These are phyloP conservation scores for Elsinoe arachidis DNA, from an alignment of 2,329 filamentous ascomycete species.

Conservation along the genomic window DNA sequence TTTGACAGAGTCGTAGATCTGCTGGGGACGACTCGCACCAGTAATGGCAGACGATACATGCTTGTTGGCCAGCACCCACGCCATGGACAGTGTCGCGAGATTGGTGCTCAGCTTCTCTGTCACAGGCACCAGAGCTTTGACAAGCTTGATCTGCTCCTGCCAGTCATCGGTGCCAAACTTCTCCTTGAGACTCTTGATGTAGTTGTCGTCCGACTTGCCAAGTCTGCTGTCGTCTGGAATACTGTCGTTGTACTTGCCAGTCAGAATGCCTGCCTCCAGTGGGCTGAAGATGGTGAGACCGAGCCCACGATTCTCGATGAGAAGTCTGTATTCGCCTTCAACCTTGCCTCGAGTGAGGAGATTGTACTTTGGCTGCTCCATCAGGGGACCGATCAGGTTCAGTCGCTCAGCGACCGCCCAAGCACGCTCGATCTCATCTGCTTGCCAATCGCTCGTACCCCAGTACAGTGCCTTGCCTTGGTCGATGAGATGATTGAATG, in stretches of 20 bases:
- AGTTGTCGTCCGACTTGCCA: constrained; percentile 47
- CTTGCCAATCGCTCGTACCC: constrained; percentile 61
- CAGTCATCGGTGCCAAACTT: constrained; percentile 35
- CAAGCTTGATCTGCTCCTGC: constrained; percentile 34
- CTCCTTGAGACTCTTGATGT: constrained; percentile 48
- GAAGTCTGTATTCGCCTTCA: constrained; percentile 53
- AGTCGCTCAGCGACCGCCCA: constrained; percentile 53
- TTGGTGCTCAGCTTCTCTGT: constrained; percentile 56
- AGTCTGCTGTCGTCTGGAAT: constrained; percentile 53
- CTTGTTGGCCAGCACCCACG: constrained; percentile 30
- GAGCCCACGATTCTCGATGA: constrained; percentile 52
- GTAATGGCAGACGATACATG: constrained; percentile 23
- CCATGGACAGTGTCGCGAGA: constrained; percentile 33
- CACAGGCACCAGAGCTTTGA: constrained; percentile 44
- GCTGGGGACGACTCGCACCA: constrained; percentile 32
- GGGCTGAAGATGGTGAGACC: constrained; percentile 58
- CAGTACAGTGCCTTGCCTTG: constrained; percentile 62
- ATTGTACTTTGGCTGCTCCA: constrained; percentile 62
- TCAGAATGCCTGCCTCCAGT: constrained; percentile 51
- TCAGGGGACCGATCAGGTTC: constrained; percentile 52
- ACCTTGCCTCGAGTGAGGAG: constrained; percentile 53
- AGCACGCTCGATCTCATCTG: constrained; percentile 56
- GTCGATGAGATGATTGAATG: constrained; percentile 62
- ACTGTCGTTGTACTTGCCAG: constrained; percentile 59
- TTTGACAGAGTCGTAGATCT: constrained; percentile 34